These are phyloP conservation scores for Phytophthora brassicae DNA, from an alignment of 352 stramenopile species.

Conservation along the genomic window DNA sequence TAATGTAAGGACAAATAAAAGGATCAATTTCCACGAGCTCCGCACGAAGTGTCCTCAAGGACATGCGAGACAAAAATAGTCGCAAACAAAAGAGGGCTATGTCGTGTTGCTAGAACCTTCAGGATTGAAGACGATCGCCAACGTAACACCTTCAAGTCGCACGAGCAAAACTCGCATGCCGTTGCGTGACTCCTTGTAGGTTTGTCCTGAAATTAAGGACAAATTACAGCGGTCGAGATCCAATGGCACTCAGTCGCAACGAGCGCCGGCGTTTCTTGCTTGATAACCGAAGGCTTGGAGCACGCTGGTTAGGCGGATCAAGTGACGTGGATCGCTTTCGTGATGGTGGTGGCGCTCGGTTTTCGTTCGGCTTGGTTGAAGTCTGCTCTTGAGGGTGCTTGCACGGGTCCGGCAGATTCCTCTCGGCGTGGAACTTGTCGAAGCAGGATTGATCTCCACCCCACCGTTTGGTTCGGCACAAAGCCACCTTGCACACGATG, in stretches of 20 bases:
- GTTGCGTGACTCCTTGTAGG: background rate
- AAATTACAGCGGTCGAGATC: background rate
- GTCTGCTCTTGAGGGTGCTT: background rate
- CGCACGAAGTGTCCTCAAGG: background rate
- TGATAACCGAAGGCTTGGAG: background rate
- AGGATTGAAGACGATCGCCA: background rate
- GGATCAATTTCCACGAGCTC: background rate
- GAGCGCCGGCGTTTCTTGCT: background rate
- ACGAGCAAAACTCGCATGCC: background rate
- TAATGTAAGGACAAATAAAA: background rate
- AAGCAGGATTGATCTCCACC: background rate
- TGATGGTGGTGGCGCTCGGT: background rate
- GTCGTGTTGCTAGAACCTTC: background rate
- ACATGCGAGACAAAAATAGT: no score
- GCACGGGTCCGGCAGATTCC: background rate
- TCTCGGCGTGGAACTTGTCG: background rate
- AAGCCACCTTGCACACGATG: background rate
- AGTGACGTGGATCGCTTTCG: background rate
- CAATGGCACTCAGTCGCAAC: background rate
- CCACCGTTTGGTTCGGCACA: background rate
- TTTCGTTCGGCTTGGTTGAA: background rate
- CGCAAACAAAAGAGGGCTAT: background rate
- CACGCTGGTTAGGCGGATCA: background rate
- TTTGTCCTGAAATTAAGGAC: background rate
- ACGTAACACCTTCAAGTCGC: background rate